phyloP scores from a whole-genome alignment of 2,329 filamentous ascomycete genomes.

The Fusarium denticulatum region DNA sequence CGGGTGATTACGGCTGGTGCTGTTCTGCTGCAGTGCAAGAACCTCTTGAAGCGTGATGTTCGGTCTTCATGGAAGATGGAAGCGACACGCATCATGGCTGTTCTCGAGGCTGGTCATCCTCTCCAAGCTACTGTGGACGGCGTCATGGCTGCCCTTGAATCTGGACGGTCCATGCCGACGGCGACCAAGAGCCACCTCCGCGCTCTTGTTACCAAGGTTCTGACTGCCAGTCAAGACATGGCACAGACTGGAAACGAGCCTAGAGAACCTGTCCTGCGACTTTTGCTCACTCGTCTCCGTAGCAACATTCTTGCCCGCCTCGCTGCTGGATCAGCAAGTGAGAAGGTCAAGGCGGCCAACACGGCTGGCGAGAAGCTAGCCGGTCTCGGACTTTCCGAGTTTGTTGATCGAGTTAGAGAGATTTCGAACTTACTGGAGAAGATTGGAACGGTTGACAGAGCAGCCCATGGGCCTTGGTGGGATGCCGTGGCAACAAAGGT shows the following conservation, averaged over 20 bases:
- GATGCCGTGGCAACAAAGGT: constrained; percentile 70
- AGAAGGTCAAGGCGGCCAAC: constrained; percentile 75
- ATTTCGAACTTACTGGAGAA: constrained; percentile 75
- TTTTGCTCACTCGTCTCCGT: constrained; percentile 74
- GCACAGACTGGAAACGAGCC: constrained; percentile 54
- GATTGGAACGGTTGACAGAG: constrained; percentile 73
- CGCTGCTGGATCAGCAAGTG: constrained; percentile 72
- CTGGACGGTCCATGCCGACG: constrained; percentile 71
- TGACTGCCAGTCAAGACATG: constrained; percentile 61
- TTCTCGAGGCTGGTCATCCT: constrained; percentile 68
- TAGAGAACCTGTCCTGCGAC: constrained; percentile 68
- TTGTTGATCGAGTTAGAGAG: constrained; percentile 73
- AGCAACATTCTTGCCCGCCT: constrained; percentile 73
- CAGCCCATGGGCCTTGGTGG: constrained; percentile 76
- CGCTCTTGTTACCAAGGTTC: constrained; percentile 66
- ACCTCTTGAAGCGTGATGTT: constrained; percentile 82
- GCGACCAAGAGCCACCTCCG: constrained; percentile 68
- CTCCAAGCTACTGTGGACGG: constrained; percentile 66
- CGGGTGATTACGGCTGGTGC: constrained; percentile 78
- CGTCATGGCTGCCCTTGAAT: constrained; percentile 70
- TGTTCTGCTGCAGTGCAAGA: constrained; percentile 82
- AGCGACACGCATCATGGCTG: constrained; percentile 74
- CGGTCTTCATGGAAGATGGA: constrained; percentile 81
- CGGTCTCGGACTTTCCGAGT: constrained; percentile 76
- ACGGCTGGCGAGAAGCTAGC: constrained; percentile 76